Base-by-base conservation (phyloP, 2,329 filamentous ascomycete species). In the Colletotrichum magnum region DNA sequence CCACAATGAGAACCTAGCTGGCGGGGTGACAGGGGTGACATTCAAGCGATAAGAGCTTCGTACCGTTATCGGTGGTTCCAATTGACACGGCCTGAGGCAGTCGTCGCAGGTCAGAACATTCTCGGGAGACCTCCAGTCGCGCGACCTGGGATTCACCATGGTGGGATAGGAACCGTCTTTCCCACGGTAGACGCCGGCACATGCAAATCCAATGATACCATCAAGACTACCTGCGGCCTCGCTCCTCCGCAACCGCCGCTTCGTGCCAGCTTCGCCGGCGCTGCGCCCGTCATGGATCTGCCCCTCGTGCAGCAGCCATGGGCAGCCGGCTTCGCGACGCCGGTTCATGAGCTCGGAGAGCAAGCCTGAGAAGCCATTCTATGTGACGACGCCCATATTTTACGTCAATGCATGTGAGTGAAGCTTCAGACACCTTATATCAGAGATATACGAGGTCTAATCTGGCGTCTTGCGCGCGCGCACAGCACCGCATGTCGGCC, bases 341-440 rank as follows among this genome's bases (percentile, higher is more conserved):
- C 71, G 69, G 68, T 80, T 78, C 76, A 78, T 52, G 58, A 72
- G 58, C 61, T 65, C 60, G 39, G 50, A 50, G 53, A 57, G 56
- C 39, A 68, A 62, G 32, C 12, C 47, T 21, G 48, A 71, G 70
- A 98, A 98, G 83, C 94, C 95, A 9, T 98, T 92, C 84, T 99
- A 98, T 85, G 87, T 97, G 76, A 98, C 96, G 5, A 97, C 94
- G 9, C 96, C 96, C 2, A 99, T 99, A 68, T 99, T 98, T 85
- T 99, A 99, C 81, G 96, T 99, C 83, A 99, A 99, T 88, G 94
- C 95, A 64, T 90, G 94, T 95, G 83, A 74, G 84, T 73, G 61
- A 36, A 60, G 64, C 32, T 16, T 7, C 47, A n/a, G 26, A 2
- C 18, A 16, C 26, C 13, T 16, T 45, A 56, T 18, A 72, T 4